These are phyloP conservation scores for Corylus americana DNA, from an alignment of 306 rosid genomes.

Conservation along the genomic window DNA sequence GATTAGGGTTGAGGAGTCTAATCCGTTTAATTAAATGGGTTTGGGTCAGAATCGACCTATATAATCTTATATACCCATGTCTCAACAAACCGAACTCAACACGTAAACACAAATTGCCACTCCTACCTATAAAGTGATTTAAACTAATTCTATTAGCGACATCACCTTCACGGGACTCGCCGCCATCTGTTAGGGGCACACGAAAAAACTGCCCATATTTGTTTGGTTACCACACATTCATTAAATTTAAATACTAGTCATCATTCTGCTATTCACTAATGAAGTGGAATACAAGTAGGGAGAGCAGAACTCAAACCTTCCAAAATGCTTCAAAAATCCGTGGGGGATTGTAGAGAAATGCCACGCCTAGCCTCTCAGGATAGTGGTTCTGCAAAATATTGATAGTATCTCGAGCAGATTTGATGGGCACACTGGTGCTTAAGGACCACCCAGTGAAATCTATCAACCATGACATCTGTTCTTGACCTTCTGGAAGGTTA, in stretches of 20 bases:
- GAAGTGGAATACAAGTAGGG: not conserved
- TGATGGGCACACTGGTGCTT: constrained; percentile 50
- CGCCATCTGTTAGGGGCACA: not conserved
- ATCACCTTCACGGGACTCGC: not conserved
- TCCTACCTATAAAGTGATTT: not conserved
- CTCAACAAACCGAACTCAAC: too few species aligned
- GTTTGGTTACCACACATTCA: not conserved
- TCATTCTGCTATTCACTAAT: not conserved
- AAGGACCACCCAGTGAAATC: constrained; percentile 81
- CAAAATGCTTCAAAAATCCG: constrained; percentile 85
- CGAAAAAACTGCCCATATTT: not conserved
- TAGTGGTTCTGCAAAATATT: constrained; percentile 84
- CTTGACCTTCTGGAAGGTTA: constrained; percentile 79
- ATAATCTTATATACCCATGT: too few species aligned
- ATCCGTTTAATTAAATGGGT: too few species aligned
- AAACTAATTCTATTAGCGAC: not conserved
- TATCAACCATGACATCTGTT: constrained; percentile 89
- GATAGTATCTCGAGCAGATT: constrained; percentile 73
- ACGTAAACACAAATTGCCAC: too few species aligned
- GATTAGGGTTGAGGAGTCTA: too few species aligned
- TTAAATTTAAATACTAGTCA: not conserved
- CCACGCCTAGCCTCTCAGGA: constrained; percentile 85
- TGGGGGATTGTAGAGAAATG: constrained; percentile 82
- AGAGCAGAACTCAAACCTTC: constrained; percentile 58
- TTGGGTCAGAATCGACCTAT: too few species aligned